phyloP scores from a whole-genome alignment of 78 protist species.

The Dictyostelium intermedium region DNA sequence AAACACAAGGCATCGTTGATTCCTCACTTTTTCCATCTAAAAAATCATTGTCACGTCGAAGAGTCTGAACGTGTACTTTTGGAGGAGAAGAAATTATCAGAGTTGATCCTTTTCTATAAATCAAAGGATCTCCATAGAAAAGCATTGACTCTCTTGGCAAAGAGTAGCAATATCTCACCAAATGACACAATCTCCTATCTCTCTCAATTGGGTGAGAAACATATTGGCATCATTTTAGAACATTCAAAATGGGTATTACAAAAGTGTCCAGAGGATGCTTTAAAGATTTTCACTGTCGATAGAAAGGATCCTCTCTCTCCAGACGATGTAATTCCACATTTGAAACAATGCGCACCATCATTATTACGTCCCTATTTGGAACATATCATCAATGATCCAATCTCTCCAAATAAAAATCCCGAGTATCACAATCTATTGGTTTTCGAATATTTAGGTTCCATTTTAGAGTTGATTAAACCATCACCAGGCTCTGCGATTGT shows the following conservation, averaged over 20 bases:
- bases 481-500: not conserved
- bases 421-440: constrained; percentile 80
- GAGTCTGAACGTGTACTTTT: constrained; percentile 54
- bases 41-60: constrained; percentile 53
- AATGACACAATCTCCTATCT: constrained; percentile 51
- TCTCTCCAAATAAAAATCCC: constrained; percentile 53
- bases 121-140: constrained; percentile 75
- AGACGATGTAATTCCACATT: constrained; percentile 49
- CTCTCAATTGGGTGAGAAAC: constrained; percentile 61
- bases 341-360: constrained; percentile 45
- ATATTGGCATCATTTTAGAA: constrained; percentile 62
- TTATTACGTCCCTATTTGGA: constrained; percentile 67
- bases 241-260: constrained; percentile 73
- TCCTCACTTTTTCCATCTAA: constrained; percentile 35
- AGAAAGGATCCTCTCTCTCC: constrained; percentile 74
- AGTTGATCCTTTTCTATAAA: constrained; percentile 55
- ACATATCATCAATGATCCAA: constrained; percentile 43
- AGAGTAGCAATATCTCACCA: constrained; percentile 26
- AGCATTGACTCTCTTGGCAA: constrained; percentile 40
- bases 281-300: constrained; percentile 76
- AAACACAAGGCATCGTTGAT: constrained; percentile 35
- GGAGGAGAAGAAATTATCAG: constrained; percentile 44
- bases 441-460: constrained; percentile 56
- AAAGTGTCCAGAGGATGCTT: constrained; percentile 62
- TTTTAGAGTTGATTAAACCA: not conserved